Evolutionary conservation across 352 stramenopile species (phyloP), one percentile per base, ranked within the genome.

Genomic region (Pythium guiyangense): DNA sequence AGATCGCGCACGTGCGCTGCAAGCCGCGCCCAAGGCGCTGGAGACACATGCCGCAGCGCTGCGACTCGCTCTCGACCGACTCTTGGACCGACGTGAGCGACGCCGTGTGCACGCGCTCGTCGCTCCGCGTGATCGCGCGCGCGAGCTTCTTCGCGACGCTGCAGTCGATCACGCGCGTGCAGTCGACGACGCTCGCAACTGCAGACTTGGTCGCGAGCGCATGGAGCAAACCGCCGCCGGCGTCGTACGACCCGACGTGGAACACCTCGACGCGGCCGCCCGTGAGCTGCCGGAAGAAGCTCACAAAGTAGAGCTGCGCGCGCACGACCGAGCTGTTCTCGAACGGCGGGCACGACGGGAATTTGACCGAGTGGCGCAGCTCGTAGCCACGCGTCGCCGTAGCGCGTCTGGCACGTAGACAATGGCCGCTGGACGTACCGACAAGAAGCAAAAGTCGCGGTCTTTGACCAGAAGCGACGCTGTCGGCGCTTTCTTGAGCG

Each of bases 261-360:
- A 84, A 90, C 25, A 90, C 73, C 47, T 86, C 71, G 29, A 90
- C 74, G 31, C 64, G 63, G 6, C 72, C 74, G 50, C 73, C 71
- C 6, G 63, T 68, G 44, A 86, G 63, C 58, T 88, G 77, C 22
- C 78, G 63, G 52, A 88, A 91, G 53, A 91, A 80, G 31, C 66
- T 86, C 57, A 78, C 88, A 50, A 77, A 70, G 55, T 77, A 84
- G 55, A 90, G 64, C 62, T 88, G 76, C 17, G 66, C 79, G 37
- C 81, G 68, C n/a, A 88, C 70, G 6, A 88, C 71, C 25, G 76
- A 74, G 49, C 70, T 61, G 54, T 79, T 79, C 56, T 74, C 60
- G 40, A 79, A 77, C 17, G 60, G 64, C 22, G 69, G 70, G 37
- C 72, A 84, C 49, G 62, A 73, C n/a, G 70, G 69, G 48, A 88